These are phyloP conservation scores for Chlamydomonas eustigma DNA, from an alignment of 139 green algal genomes.

Conservation along the genomic window DNA sequence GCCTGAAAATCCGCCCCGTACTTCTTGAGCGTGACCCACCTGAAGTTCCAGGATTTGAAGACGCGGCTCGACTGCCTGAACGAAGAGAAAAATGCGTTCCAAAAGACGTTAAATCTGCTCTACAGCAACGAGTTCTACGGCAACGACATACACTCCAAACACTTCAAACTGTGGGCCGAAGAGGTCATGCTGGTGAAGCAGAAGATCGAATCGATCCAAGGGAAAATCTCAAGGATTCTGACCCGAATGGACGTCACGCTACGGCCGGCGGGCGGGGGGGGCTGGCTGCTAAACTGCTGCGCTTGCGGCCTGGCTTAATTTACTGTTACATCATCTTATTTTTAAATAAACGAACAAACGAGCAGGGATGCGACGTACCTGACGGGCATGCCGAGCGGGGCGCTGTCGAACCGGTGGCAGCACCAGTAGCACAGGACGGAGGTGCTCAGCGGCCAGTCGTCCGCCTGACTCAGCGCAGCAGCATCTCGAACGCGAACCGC, in stretches of 20 bases:
- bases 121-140: neutral
- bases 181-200: too few species aligned
- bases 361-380: constrained; percentile 54
- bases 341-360: constrained; percentile 58
- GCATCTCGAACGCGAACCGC: constrained; percentile 99
- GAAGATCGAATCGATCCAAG: neutral
- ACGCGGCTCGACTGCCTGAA: neutral
- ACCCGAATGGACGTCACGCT: neutral
- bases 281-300: constrained; percentile 41
- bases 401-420: constrained; percentile 42
- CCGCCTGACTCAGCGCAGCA: constrained; percentile 97
- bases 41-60: neutral
- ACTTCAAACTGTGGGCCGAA: too few species aligned
- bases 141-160: too few species aligned
- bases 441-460: constrained; percentile 96
- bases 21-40: neutral
- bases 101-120: too few species aligned
- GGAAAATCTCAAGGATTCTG: neutral
- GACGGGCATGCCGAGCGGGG: constrained; percentile 23
- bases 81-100: too few species aligned
- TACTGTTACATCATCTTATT: too few species aligned
- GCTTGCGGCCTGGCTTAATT: too few species aligned
- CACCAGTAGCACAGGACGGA: constrained; percentile 57
- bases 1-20: neutral
- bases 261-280: neutral